phyloP scores from a whole-genome alignment of 2,329 filamentous ascomycete species.

The Clathrospora elynae region DNA sequence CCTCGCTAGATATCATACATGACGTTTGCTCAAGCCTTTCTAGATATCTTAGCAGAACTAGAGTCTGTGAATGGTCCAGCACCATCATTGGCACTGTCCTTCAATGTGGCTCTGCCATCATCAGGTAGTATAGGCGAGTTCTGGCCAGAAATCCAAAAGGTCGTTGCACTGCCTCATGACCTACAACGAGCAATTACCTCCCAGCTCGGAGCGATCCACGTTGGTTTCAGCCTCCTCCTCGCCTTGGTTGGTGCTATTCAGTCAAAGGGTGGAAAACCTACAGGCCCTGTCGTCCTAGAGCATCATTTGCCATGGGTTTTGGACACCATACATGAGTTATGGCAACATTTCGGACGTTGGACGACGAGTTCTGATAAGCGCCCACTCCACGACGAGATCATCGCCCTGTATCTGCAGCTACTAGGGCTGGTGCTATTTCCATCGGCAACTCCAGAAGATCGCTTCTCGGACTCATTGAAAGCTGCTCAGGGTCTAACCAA shows the following conservation, averaged over 20 bases:
- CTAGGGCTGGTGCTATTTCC: slow-evolving; percentile 25
- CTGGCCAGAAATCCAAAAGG: slow-evolving; percentile 47
- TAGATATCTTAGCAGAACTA: slow-evolving; percentile 55
- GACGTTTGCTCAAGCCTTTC: slow-evolving; percentile 5
- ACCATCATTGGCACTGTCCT: slow-evolving; percentile 13
- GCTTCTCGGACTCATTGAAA: slow-evolving; percentile 26
- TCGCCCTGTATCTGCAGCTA: slow-evolving; percentile 30
- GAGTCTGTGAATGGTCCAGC: slow-evolving; percentile 40
- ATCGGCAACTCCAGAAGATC: neutral
- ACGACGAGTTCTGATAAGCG: slow-evolving; percentile 13
- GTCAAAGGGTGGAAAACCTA: neutral
- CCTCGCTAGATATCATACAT: neutral
- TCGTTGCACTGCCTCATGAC: slow-evolving; percentile 50
- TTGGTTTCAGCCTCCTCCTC: slow-evolving; percentile 35
- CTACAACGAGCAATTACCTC: slow-evolving; percentile 43
- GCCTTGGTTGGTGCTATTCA: slow-evolving; percentile 18
- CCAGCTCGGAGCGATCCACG: slow-evolving; percentile 29
- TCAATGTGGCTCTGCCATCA: slow-evolving; percentile 47
- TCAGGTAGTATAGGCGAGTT: slow-evolving; percentile 46
- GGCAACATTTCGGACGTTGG: slow-evolving; percentile 34
- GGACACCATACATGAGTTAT: slow-evolving; percentile 32
- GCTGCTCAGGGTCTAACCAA: slow-evolving; percentile 23
- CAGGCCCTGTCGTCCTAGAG: slow-evolving; percentile 13
- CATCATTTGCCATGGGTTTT: slow-evolving; percentile 34
- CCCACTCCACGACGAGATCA: slow-evolving; percentile 26